Conservation (phyloP, 176 grass and related monocot species). For the Stipa capillata region DNA sequence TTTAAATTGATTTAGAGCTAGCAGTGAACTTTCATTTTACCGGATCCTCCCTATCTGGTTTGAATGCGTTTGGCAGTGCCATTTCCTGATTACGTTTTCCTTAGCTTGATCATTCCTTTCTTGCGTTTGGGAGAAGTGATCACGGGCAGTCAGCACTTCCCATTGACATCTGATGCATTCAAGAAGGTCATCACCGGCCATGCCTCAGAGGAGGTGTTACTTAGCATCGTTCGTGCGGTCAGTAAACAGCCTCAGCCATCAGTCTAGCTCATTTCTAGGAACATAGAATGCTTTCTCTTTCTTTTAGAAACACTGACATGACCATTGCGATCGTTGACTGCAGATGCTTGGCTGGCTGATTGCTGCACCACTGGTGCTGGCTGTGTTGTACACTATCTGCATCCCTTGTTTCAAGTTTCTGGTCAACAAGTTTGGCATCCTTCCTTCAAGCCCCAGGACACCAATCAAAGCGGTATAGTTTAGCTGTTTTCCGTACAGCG, state of each 20-base stretch:
- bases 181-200: conserved; percentile 73
- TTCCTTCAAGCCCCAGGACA: conserved; percentile 47
- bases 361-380: conserved; percentile 52
- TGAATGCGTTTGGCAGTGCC: background rate
- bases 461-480: conserved; percentile 24
- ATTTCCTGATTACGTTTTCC: conserved; percentile 8
- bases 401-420: conserved; percentile 72
- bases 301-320: background rate
- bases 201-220: conserved; percentile 60
- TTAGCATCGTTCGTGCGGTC: conserved; percentile 75
- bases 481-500: background rate
- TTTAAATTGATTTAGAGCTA: background rate
- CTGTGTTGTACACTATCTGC: conserved; percentile 30
- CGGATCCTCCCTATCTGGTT: background rate
- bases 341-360: conserved; percentile 85
- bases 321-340: background rate
- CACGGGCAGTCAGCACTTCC: conserved; percentile 52
- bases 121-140: conserved; percentile 75
- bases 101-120: conserved; percentile 81
- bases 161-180: conserved; percentile 71
- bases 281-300: background rate
- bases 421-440: conserved; percentile 34
- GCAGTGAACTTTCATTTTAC: background rate
- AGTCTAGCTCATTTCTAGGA: background rate
- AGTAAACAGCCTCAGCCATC: conserved; percentile 4